A percentile compares a stretch with the other conserved stretches of the same genome.
These are phyloP conservation scores for Rubroshorea leprosula DNA, from an alignment of 345 rosid genomes.

Conservation along the genomic window DNA sequence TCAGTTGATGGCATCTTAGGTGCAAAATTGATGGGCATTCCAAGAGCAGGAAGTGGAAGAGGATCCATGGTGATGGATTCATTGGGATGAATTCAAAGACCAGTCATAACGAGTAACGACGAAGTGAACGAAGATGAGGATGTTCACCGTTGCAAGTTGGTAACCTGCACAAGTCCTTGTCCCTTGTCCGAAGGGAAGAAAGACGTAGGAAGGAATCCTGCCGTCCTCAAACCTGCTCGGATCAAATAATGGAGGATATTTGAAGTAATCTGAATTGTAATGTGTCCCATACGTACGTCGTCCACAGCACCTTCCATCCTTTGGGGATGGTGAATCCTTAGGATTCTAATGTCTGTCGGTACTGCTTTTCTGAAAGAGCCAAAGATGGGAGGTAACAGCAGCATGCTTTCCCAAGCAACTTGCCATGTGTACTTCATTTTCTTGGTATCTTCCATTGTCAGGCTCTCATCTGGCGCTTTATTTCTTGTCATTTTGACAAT, in stretches of 20 bases:
- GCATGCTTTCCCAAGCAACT: slow-evolving; percentile 65
- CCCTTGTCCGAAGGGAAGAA: slow-evolving; percentile 72
- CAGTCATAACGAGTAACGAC: slow-evolving; percentile 46
- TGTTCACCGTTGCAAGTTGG: slow-evolving; percentile 67
- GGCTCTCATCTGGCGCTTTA: slow-evolving; percentile 25
- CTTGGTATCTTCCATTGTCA: slow-evolving; percentile 54
- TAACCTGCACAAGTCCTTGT: slow-evolving; percentile 67
- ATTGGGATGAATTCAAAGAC: slow-evolving; percentile 45
- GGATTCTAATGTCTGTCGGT: slow-evolving; percentile 43
- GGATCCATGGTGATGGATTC: slow-evolving; percentile 57
- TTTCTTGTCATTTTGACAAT: slow-evolving; percentile 28
- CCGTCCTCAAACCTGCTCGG: slow-evolving; percentile 48
- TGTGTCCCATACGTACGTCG: slow-evolving; percentile 64
- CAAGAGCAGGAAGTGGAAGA: slow-evolving; percentile 57
- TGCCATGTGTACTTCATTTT: slow-evolving; percentile 70
- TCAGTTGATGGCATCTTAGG: no score
- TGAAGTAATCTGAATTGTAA: slow-evolving; percentile 37
- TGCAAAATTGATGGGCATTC: slow-evolving; percentile 59
- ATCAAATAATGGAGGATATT: slow-evolving; percentile 42
- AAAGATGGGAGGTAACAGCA: slow-evolving; percentile 73
- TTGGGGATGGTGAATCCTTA: slow-evolving; percentile 62
- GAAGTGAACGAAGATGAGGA: slow-evolving; percentile 47
- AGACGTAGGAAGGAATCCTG: slow-evolving; percentile 40
- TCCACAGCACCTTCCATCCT: slow-evolving; percentile 88
- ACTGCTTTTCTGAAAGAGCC: slow-evolving; percentile 76